phyloP scores from a whole-genome alignment of 2,329 filamentous ascomycete species.

The Pseudocercospora crystallina region DNA sequence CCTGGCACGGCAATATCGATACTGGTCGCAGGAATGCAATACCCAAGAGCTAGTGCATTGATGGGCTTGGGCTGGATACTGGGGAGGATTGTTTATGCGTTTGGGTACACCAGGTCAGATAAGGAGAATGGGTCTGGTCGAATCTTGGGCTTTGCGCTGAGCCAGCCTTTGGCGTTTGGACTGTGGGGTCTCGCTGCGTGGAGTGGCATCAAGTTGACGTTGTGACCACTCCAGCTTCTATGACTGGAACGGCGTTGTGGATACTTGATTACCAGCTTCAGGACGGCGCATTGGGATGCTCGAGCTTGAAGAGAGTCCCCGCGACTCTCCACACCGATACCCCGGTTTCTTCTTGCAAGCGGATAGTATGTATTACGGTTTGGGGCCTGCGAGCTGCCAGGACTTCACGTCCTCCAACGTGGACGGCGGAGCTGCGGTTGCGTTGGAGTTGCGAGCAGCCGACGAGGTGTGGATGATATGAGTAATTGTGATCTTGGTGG shows the following conservation, averaged over 20 bases:
- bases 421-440: no score
- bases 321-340: no score
- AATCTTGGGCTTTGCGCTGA: conserved; percentile 32
- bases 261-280: conserved; percentile 1
- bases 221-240: conserved; percentile 10
- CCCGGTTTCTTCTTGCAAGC: no score
- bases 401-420: no score
- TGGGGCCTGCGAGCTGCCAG: no score
- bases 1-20: conserved; percentile 51
- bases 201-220: conserved; percentile 31
- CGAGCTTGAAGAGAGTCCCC: no score
- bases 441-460: no score
- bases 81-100: conserved; percentile 49
- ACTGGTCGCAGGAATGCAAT: conserved; percentile 56
- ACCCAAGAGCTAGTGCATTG: conserved; percentile 48
- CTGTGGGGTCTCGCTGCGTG: conserved; percentile 32
- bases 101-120: conserved; percentile 45
- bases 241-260: neutral
- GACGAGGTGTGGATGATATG: no score
- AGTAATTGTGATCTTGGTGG: no score
- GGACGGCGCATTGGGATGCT: neutral
- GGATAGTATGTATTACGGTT: no score
- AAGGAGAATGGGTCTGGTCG: conserved; percentile 44
- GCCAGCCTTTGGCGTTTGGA: conserved; percentile 23
- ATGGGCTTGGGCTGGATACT: conserved; percentile 54